Evolutionary conservation across 1,284 basidiomycete genomes (phyloP).

Genomic region (Tilletia caries): DNA sequence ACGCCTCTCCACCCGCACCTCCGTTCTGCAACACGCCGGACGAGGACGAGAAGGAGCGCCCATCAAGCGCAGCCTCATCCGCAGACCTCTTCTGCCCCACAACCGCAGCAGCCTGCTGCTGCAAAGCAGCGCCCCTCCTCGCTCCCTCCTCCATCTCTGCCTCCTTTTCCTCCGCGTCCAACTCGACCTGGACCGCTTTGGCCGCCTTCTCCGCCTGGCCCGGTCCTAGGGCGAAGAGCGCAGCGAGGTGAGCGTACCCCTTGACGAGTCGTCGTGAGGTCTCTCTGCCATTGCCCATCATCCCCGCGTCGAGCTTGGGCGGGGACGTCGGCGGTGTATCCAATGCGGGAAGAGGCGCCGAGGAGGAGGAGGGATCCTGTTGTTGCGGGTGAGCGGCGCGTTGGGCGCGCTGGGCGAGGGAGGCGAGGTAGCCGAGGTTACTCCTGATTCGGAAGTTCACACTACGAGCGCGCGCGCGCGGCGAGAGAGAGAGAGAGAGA

Average conservation of each 20-base stretch:
- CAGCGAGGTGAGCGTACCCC: background rate
- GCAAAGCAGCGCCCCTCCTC: too few species aligned
- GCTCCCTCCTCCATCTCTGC: too few species aligned
- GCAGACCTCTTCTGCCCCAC: constrained; percentile 6
- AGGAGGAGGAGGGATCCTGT: background rate
- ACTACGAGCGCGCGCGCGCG: too few species aligned
- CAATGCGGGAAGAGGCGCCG: background rate
- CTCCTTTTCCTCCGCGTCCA: background rate
- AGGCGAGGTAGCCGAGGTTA: constrained; percentile 4
- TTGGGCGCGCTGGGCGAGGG: background rate
- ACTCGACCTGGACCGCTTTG: background rate
- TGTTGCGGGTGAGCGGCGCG: background rate
- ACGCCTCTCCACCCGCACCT: background rate
- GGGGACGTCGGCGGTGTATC: background rate
- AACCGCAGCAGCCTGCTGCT: background rate
- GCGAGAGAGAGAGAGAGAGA: background rate
- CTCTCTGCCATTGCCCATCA: too few species aligned
- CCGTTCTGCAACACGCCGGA: background rate
- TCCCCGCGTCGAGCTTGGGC: background rate
- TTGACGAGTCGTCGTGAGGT: background rate
- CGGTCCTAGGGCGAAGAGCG: background rate
- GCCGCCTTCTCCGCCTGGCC: background rate
- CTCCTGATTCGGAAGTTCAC: background rate
- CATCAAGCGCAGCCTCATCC: background rate
- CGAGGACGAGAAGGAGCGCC: too few species aligned